These are phyloP conservation scores for Phaeotremella skinneri DNA, from an alignment of 768 basidiomycete genomes.

Conservation along the genomic window DNA sequence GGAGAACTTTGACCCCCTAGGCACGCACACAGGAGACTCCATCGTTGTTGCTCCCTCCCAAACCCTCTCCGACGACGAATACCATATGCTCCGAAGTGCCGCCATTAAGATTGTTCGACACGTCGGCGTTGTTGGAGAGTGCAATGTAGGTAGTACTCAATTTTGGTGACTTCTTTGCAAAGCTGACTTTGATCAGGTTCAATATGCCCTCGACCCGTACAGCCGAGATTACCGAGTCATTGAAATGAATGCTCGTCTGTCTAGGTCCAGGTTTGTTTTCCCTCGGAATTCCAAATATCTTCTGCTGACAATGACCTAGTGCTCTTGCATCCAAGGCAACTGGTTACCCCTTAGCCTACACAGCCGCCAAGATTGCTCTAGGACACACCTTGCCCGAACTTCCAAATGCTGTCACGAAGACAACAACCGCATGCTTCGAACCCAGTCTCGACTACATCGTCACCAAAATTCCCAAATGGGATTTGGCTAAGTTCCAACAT, in stretches of 20 bases:
- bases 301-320: constrained; percentile 53
- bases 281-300: not conserved
- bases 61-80: constrained; percentile 94
- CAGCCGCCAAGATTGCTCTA: constrained; percentile 96
- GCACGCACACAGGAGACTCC: constrained; percentile 98
- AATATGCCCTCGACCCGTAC: constrained; percentile 92
- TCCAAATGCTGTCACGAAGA: constrained; percentile 98
- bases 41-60: constrained; percentile 99
- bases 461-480: constrained; percentile 99
- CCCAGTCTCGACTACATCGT: constrained; percentile 99
- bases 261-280: constrained; percentile 66
- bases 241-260: constrained; percentile 85
- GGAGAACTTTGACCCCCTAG: constrained; percentile 96
- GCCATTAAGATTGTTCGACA: constrained; percentile 88
- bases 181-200: constrained; percentile 58
- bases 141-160: constrained; percentile 40
- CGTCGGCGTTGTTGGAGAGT: constrained; percentile 54
- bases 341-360: constrained; percentile 97
- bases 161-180: not conserved
- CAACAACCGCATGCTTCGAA: constrained; percentile 98
- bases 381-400: constrained; percentile 96
- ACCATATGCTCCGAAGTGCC: constrained; percentile 97
- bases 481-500: constrained; percentile 93
- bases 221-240: constrained; percentile 96
- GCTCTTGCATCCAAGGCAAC: constrained; percentile 98